Base-by-base conservation (phyloP, 73 alveolate species). In the Stentor coeruleus region DNA sequence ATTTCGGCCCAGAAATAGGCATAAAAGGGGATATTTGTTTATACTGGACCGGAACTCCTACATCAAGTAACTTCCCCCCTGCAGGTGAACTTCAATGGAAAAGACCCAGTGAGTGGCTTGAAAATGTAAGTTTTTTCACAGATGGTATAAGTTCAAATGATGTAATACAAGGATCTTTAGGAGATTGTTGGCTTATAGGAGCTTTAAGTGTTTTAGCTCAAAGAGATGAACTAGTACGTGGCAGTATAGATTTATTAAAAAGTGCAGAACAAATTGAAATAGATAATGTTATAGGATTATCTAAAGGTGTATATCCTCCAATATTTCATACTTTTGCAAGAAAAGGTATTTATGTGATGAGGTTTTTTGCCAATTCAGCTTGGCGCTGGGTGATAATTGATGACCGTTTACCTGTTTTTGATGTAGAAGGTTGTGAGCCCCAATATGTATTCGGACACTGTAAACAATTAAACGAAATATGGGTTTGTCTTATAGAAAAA, bases 101-200 rank as follows among this genome's bases (percentile, higher is more conserved):
- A 39, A 75, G 82, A 41, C 74, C 84, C 6, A 57, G 59, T 36
- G 91, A 87, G 35, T 83, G 88, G 3, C 59, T 40, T 30, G 40
- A 30, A 49, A 81, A 85, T 31, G 66, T 76, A 42, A 58, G 74
- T n/a, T 87, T 85, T 87, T 38, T 85, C 76, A 59, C 76, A 40
- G 74, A 55, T 37, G 91, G 89, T 20, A 88, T 88, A 39, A 58
- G 85, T 35, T 76, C 85, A 39, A 85, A 87, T 77, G 91, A 85
- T 80, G 90, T 87, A 28, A 60, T 76, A 33, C 77, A 87, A 58
- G 99, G 99, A 15, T 88, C 88, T 76, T 60, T 96, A 39, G 99
- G 99, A 35, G 98, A 97, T 91, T 96, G 99, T 85, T 97, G 99
- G 99, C 95, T 97, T 85, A 93, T 97, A 39, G 95, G 99, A 11